Conservation (phyloP, 495 filamentous ascomycete genomes). For the Stereocaulon alpinum region DNA sequence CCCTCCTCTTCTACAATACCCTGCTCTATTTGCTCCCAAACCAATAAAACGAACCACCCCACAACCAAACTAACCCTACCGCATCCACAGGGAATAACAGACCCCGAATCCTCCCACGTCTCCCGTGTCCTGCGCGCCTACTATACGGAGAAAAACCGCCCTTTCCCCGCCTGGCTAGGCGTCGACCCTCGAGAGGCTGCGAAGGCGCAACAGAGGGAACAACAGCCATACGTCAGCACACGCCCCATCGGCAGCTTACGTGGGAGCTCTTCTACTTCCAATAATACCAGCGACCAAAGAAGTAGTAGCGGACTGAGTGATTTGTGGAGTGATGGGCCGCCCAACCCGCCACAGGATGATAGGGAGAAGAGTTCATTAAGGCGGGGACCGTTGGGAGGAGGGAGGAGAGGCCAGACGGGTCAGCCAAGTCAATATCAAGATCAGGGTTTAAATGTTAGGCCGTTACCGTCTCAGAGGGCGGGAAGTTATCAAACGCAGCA, state of each 20-base stretch:
- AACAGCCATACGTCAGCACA: slow-evolving; percentile 37
- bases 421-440: slow-evolving; percentile 27
- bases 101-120: slow-evolving; percentile 79
- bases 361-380: slow-evolving; percentile 48
- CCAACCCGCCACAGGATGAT: slow-evolving; percentile 36
- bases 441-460: slow-evolving; percentile 40
- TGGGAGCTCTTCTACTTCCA: slow-evolving; percentile 26
- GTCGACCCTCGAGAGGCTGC: slow-evolving; percentile 67
- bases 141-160: slow-evolving; percentile 78
- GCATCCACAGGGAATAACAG: slow-evolving; percentile 41
- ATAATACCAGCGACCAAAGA: slow-evolving; percentile 27
- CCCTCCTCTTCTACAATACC: neutral
- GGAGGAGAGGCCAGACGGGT: slow-evolving; percentile 21
- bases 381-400: slow-evolving; percentile 20
- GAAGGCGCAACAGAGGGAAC: slow-evolving; percentile 39
- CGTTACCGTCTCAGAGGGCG: slow-evolving; percentile 57
- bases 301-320: slow-evolving; percentile 54
- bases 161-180: slow-evolving; percentile 82
- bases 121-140: slow-evolving; percentile 90
- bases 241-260: slow-evolving; percentile 36
- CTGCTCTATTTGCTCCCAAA: no score
- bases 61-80: no score
- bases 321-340: slow-evolving; percentile 65
- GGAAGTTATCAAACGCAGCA: slow-evolving; percentile 54
- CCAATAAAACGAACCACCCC: no score